Evolutionary conservation across 306 rosid genomes (phyloP), one percentile per base, ranked within the genome.

Genomic region (Comarum palustre): DNA sequence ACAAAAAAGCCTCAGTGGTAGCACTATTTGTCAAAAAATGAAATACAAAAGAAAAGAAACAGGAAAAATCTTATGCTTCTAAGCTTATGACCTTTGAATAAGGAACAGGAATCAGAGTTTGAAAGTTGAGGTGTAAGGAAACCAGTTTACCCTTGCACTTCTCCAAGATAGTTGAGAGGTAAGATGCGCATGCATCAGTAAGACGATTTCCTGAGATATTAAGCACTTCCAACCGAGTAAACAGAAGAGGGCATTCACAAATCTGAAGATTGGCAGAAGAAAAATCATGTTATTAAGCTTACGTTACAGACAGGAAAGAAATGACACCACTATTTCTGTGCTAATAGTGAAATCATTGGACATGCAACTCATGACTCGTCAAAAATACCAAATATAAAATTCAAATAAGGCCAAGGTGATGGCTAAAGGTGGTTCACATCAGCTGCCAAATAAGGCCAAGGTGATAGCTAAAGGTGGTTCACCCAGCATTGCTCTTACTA

Each of bases 161-260:
- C 73, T 86, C 77, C 77, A 91, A 84, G 68, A 94, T 89, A 64
- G 92, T 86, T 74, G 96, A 89, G 47, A 94, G 91, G 83, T 79
- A 94, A 67, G 91, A 86, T 69, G 97, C 92, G 73, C 92, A 91
- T 45, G 91, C 94, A 80, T 94, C 96, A 38, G 98, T 89, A 55
- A 94, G 96, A 75, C 92, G 96, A 73, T 94, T 94, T 73, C 96
- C 95, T 72, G 97, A 89, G 64, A 94, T 72, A 84, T 94, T 89
- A 10, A 94, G 96, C 72, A 89, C 92, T 91, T 88, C 96, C 42
- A 91, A 81, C 57, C 97, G 87, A 82, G 89, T 70, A 81, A 86
- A 89, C 34, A 94, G 87, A 65, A 75, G 77, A 43, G 97, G 84
- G 81, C 97, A 91, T 75, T 89, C 90, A 76, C 97, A 86, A 83